Evolutionary conservation across 169 alveolate species (phyloP).

Genomic region (Ichthyophthirius multifiliis): DNA sequence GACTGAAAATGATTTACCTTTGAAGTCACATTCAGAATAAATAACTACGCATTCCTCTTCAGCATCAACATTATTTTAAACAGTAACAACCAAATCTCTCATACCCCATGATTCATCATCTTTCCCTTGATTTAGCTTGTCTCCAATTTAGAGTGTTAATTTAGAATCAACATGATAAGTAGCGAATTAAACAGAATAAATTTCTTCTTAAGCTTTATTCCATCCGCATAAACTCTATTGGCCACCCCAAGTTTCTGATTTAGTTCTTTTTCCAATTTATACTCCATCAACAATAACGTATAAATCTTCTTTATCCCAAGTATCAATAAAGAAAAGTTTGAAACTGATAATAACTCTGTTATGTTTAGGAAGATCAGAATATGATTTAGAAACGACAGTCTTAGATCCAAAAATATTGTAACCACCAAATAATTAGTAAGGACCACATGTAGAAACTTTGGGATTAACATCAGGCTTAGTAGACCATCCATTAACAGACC

Average conservation of each 20-base stretch:
- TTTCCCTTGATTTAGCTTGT: not conserved
- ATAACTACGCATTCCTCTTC: conserved; percentile 8
- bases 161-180: not conserved
- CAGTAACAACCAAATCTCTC: not conserved
- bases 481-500: not conserved
- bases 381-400: not conserved
- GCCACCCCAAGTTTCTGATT: not conserved
- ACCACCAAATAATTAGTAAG: not conserved
- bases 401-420: not conserved
- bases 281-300: not conserved
- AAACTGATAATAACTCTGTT: not conserved
- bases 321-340: conserved; percentile 1
- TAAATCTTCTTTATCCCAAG: not conserved
- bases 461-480: not conserved
- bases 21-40: conserved; percentile 13
- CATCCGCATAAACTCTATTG: not conserved
- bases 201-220: not conserved
- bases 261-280: not conserved
- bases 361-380: not conserved
- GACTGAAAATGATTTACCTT: conserved; percentile 21
- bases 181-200: not conserved
- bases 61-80: not conserved
- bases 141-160: not conserved
- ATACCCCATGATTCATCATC: conserved; percentile 21
- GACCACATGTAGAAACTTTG: not conserved